phyloP scores from a whole-genome alignment of 1,284 basidiomycete species.

The Marasmius oreades region DNA sequence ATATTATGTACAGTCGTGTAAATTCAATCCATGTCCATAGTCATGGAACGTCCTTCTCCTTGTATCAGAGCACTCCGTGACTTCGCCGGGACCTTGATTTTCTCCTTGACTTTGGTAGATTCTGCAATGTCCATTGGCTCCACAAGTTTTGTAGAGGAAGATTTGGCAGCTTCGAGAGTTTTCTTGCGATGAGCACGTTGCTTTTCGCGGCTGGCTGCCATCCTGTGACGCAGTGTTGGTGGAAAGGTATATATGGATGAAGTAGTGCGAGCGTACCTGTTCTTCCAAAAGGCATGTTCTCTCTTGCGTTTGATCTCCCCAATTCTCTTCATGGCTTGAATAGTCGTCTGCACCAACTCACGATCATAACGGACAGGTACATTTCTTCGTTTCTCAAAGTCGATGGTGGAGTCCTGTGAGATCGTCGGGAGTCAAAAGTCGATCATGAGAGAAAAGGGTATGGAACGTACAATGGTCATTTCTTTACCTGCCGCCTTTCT shows the following conservation, averaged over 20 bases:
- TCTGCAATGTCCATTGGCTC: slow-evolving; percentile 55
- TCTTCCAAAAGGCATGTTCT: slow-evolving; percentile 97
- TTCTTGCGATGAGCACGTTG: slow-evolving; percentile 67
- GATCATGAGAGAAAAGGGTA: neutral
- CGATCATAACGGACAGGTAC: slow-evolving; percentile 98
- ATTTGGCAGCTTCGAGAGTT: slow-evolving; percentile 52
- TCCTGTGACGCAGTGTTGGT: slow-evolving; percentile 43
- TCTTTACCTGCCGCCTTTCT: slow-evolving; percentile 98
- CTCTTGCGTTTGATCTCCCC: slow-evolving; percentile 89
- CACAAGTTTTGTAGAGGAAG: slow-evolving; percentile 66
- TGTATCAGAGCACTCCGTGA: slow-evolving; percentile 70
- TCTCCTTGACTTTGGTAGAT: slow-evolving; percentile 60
- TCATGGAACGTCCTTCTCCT: slow-evolving; percentile 77
- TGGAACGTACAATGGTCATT: slow-evolving; percentile 88
- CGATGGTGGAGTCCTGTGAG: slow-evolving; percentile 90
- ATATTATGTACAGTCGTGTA: no score
- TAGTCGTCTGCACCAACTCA: slow-evolving; percentile 90
- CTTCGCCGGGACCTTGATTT: slow-evolving; percentile 75
- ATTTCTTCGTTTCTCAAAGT: slow-evolving; percentile 99
- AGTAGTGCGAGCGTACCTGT: slow-evolving; percentile 52
- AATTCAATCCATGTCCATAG: slow-evolving; percentile 73
- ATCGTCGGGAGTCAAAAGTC: slow-evolving; percentile 1
- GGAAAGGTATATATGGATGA: neutral
- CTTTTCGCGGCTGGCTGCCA: slow-evolving; percentile 76
- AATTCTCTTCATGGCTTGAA: slow-evolving; percentile 96